phyloP scores from a whole-genome alignment of 108 stramenopile species.

The Cylindrotheca fusiformis region DNA sequence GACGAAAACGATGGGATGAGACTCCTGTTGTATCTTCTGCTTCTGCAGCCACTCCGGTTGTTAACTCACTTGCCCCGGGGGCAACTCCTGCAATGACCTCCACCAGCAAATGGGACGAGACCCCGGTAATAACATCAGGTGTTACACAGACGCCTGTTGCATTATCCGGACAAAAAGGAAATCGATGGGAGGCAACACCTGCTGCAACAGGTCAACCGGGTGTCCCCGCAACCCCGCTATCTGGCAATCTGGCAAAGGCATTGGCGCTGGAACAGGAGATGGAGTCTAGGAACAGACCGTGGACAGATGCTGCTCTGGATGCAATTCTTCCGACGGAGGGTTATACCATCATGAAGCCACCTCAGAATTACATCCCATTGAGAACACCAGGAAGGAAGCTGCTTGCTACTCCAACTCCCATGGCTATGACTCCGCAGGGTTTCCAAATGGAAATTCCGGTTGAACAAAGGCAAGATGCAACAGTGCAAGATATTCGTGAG shows the following conservation, averaged over 20 bases:
- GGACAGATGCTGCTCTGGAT: constrained; percentile 96
- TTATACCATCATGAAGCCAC: constrained; percentile 87
- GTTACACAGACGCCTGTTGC: constrained; percentile 32
- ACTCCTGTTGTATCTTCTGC: constrained; percentile 62
- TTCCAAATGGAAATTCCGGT: constrained; percentile 94
- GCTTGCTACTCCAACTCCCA: constrained; percentile 90
- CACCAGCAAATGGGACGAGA: constrained; percentile 77
- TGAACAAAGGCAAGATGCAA: constrained; percentile 73
- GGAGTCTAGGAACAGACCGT: constrained; percentile 93
- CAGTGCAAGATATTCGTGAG: constrained; percentile 82
- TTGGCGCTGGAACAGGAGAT: constrained; percentile 89
- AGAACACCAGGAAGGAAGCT: constrained; percentile 92
- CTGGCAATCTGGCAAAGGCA: constrained; percentile 80
- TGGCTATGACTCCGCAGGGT: constrained; percentile 70
- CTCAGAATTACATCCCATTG: constrained; percentile 88
- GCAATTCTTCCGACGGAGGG: constrained; percentile 91
- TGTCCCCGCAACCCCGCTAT: constrained; percentile 32
- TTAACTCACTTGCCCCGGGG: constrained; percentile 18
- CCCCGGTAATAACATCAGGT: constrained; percentile 64
- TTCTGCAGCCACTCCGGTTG: constrained; percentile 42
- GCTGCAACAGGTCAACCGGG: constrained; percentile 24
- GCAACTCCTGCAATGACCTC: constrained; percentile 50
- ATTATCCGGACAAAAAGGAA: constrained; percentile 36
- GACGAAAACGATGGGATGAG: constrained; percentile 91
- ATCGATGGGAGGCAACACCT: constrained; percentile 85